These are phyloP conservation scores for Staphylotrichum longicolle DNA, from an alignment of 495 filamentous ascomycete genomes.

Conservation along the genomic window DNA sequence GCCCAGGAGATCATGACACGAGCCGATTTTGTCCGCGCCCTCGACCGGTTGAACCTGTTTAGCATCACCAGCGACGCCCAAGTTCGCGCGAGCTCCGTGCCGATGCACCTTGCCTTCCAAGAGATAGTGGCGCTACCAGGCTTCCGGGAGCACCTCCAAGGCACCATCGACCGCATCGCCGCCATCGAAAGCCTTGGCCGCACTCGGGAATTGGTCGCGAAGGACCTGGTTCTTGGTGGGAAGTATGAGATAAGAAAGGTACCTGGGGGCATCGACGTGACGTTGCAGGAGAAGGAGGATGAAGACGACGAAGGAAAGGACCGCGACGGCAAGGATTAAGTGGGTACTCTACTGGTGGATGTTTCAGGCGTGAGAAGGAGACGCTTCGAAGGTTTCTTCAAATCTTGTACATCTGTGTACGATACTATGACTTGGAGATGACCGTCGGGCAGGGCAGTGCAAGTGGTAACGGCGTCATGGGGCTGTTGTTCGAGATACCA, in stretches of 20 bases:
- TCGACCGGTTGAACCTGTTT: slow-evolving; percentile 93
- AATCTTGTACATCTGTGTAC: slow-evolving; percentile 3
- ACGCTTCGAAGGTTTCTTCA: background rate
- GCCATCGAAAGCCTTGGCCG: slow-evolving; percentile 91
- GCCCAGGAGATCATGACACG: slow-evolving; percentile 90
- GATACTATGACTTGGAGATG: background rate
- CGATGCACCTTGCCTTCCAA: slow-evolving; percentile 90
- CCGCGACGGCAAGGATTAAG: background rate
- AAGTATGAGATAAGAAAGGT: slow-evolving; percentile 67
- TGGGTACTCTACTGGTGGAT: background rate
- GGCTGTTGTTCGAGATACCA: too few species aligned
- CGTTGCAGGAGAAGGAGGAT: slow-evolving; percentile 25
- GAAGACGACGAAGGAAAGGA: slow-evolving; percentile 8
- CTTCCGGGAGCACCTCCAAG: slow-evolving; percentile 79
- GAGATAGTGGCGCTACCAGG: slow-evolving; percentile 69
- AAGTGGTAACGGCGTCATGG: background rate
- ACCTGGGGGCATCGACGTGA: slow-evolving; percentile 28
- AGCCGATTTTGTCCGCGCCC: slow-evolving; percentile 86
- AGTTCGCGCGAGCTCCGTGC: slow-evolving; percentile 90
- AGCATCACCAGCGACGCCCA: slow-evolving; percentile 85
- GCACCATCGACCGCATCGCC: slow-evolving; percentile 76
- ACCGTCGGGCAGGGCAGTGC: background rate
- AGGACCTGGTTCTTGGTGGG: slow-evolving; percentile 68
- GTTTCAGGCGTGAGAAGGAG: too few species aligned
- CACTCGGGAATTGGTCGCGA: slow-evolving; percentile 88